These are phyloP conservation scores for Trichoderma sp. DNA, from an alignment of 2,329 filamentous ascomycete genomes.

Conservation along the genomic window DNA sequence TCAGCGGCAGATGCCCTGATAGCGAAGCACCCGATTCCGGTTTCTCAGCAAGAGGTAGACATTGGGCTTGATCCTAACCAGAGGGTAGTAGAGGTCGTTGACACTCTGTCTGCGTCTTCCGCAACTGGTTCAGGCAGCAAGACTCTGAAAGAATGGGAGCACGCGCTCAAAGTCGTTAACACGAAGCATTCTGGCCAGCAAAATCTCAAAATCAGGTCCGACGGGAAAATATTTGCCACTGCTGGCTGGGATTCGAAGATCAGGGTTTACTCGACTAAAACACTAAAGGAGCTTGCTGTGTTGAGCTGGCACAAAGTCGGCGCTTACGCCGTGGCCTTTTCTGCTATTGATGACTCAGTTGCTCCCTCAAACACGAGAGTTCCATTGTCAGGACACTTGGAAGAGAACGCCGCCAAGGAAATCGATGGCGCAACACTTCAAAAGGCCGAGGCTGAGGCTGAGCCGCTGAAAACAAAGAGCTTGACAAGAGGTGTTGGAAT, in stretches of 20 bases:
- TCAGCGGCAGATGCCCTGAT: slow-evolving; percentile 82
- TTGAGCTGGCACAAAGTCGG: slow-evolving; percentile 93
- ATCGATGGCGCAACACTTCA: background rate
- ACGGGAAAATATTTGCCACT: slow-evolving; percentile 83
- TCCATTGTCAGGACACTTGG: background rate
- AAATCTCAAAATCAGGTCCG: slow-evolving; percentile 73
- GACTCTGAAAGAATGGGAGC: slow-evolving; percentile 41
- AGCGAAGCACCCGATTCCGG: slow-evolving; percentile 71
- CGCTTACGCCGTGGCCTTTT: slow-evolving; percentile 81
- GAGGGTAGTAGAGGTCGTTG: slow-evolving; percentile 37
- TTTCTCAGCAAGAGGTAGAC: slow-evolving; percentile 35
- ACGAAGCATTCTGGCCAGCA: slow-evolving; percentile 94
- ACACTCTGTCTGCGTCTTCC: slow-evolving; percentile 26
- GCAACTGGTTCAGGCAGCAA: slow-evolving; percentile 17
- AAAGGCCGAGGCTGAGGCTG: too few species aligned
- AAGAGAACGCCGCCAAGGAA: background rate
- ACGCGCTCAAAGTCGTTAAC: slow-evolving; percentile 65
- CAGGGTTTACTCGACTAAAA: slow-evolving; percentile 79
- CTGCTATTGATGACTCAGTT: slow-evolving; percentile 42
- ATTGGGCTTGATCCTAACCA: slow-evolving; percentile 32
- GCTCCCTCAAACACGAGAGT: background rate
- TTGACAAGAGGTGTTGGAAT: background rate
- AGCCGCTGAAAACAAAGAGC: background rate
- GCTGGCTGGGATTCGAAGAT: slow-evolving; percentile 89
- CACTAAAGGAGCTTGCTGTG: slow-evolving; percentile 84